These are phyloP conservation scores for Penstemon davidsonii DNA, from an alignment of 257 asterid species.

Conservation along the genomic window DNA sequence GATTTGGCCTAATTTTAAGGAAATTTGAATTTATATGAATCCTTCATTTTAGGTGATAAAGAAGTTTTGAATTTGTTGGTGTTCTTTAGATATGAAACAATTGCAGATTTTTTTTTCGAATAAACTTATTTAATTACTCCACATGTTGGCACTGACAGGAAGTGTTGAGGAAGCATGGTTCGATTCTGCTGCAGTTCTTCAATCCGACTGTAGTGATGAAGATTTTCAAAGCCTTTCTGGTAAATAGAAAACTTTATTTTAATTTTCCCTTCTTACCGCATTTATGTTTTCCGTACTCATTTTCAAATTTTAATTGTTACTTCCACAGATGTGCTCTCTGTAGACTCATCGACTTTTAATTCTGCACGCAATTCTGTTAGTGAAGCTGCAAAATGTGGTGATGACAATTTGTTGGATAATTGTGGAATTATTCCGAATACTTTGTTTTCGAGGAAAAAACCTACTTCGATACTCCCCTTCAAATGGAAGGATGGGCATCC, in stretches of 20 bases:
- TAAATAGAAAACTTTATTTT: slow-evolving; percentile 23
- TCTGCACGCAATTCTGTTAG: slow-evolving; percentile 49
- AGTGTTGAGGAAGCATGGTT: slow-evolving; percentile 86
- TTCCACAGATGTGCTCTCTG: slow-evolving; percentile 58
- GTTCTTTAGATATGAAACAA: too few relatives aligned
- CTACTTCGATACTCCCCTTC: slow-evolving; percentile 67
- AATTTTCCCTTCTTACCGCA: not conserved
- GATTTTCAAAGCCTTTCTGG: slow-evolving; percentile 92
- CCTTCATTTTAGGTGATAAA: too few relatives aligned
- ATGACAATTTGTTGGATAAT: slow-evolving; percentile 60
- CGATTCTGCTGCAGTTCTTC: slow-evolving; percentile 72
- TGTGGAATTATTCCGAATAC: slow-evolving; percentile 74
- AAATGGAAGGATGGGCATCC: slow-evolving; percentile 89
- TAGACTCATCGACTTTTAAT: slow-evolving; percentile 30
- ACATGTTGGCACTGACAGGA: slow-evolving; percentile 38
- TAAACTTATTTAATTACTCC: too few relatives aligned
- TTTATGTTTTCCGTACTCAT: not conserved
- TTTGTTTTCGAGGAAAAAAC: slow-evolving; percentile 76
- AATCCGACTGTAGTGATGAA: slow-evolving; percentile 88
- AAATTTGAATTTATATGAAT: too few relatives aligned
- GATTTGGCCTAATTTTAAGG: not conserved
- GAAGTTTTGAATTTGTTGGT: too few relatives aligned
- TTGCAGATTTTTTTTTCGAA: too few relatives aligned
- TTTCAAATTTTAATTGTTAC: not conserved
- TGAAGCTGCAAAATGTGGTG: slow-evolving; percentile 42